Base-by-base conservation (phyloP, 2,329 filamentous ascomycete species). In the Clonostachys chloroleuca region DNA sequence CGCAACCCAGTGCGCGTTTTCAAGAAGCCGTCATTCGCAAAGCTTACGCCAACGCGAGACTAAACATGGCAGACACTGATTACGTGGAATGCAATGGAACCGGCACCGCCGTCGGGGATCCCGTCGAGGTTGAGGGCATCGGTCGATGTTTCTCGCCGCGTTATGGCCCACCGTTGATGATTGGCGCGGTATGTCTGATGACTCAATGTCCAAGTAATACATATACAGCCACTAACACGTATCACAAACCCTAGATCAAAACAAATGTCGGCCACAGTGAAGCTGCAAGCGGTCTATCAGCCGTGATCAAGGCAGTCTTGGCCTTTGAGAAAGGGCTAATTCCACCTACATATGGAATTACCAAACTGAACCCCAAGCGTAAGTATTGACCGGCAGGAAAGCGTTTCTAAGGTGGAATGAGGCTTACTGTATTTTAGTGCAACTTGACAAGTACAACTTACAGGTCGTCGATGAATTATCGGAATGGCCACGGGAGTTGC, bases 1-100 rank as follows among this genome's bases (percentile, higher is more conserved):
- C 77, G 0, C 65, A 75, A 47, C 80, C 80, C 0, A 78, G 64
- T 36, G 57, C 59, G 0, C 56, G 59, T 2, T 68, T 69, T 3
- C 76, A 79, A 47, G 59, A 61, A 2, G 59, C 58, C 66, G 48
- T 66, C 4, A 59, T 61, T 39, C 10, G n/a, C 51, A 66, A 47
- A 48, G 59, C 57, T 6, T 50, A 60, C 43, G 40, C 50, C 10
- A 45, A 54, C 45, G 47, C 55, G 45, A 47, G 53, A 57, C 42
- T 53, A 18, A 13, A 49, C 47, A 17, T 66, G 53, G 43, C 39
- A 13, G 12, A 49, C 43, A 65, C 67, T 3, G 52, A 39, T 43
- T 62, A 59, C 42, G 54, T 62, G 35, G 60, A 63, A 49, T 56
- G 56, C 4, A 60, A 63, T 42, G 60, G 60, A 30, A 63, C 61